phyloP scores from a whole-genome alignment of 306 rosid species.

The Acmispon strigosus region DNA sequence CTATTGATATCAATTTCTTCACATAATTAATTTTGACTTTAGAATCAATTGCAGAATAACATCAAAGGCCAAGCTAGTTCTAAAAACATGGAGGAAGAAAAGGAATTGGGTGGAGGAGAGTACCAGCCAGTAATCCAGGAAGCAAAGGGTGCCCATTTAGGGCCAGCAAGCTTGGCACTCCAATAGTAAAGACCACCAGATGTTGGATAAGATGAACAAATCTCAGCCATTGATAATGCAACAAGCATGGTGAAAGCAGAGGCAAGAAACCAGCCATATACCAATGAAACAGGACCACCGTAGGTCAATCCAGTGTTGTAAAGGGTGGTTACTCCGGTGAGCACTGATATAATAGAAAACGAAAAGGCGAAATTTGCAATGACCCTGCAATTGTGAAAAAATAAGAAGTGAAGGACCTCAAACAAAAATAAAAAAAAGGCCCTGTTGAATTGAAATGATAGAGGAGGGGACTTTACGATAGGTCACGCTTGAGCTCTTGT shows the following conservation, averaged over 20 bases:
- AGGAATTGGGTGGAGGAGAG: not conserved
- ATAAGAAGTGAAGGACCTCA: not conserved
- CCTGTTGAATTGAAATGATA: not conserved
- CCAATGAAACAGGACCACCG: conserved; percentile 81
- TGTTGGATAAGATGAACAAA: conserved; percentile 91
- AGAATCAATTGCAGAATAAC: not conserved
- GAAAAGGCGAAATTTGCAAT: conserved; percentile 87
- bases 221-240: conserved; percentile 92
- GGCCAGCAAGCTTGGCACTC: conserved; percentile 99
- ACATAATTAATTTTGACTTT: too few relatives aligned
- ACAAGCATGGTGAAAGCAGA: conserved; percentile 75
- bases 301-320: conserved; percentile 75
- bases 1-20: too few relatives aligned
- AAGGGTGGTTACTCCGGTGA: conserved; percentile 86
- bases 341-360: conserved; percentile 85
- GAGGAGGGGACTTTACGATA: conserved; percentile 48
- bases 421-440: not conserved
- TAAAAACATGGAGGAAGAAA: too few relatives aligned
- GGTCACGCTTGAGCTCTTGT: conserved; percentile 97
- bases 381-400: conserved; percentile 34
- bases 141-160: conserved; percentile 89
- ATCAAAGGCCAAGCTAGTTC: too few relatives aligned
- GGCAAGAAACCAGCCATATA: conserved; percentile 84
- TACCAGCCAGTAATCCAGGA: conserved; percentile 99
- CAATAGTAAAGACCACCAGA: conserved; percentile 97